A percentile compares a stretch with the other conserved stretches of the same genome.
Conservation (phyloP, 2,329 filamentous ascomycete genomes). For the Fusarium compactum region DNA sequence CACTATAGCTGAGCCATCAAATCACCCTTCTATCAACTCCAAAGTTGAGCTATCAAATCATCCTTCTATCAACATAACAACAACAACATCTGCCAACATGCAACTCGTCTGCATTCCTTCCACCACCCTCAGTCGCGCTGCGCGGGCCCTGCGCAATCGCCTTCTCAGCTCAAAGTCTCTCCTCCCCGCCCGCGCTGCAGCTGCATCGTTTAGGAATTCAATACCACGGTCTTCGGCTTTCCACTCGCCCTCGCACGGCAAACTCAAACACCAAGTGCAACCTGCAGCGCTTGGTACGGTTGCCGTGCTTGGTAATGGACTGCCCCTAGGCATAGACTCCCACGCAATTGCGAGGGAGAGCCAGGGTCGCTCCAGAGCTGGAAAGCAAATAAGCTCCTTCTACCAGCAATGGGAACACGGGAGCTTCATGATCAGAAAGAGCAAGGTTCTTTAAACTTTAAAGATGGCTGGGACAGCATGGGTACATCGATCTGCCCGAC, state of each 20-base stretch:
- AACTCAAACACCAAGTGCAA: constrained; percentile 37
- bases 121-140: constrained; percentile 32
- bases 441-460: constrained; percentile 18
- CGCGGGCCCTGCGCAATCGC: constrained; percentile 40
- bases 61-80: neutral
- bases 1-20: neutral
- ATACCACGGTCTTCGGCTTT: constrained; percentile 39
- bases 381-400: constrained; percentile 42
- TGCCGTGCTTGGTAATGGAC: constrained; percentile 39
- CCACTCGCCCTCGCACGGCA: constrained; percentile 33
- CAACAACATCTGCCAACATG: constrained; percentile 27
- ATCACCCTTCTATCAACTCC: neutral
- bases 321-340: constrained; percentile 17
- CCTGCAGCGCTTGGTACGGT: constrained; percentile 45
- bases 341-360: constrained; percentile 34
- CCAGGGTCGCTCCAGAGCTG: constrained; percentile 30
- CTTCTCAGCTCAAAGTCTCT: constrained; percentile 38
- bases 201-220: constrained; percentile 44
- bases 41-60: neutral
- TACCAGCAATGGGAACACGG: constrained; percentile 42
- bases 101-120: constrained; percentile 42
- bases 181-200: constrained; percentile 37
- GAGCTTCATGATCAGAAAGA: constrained; percentile 30
- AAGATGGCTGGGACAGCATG: neutral
- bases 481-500: neutral